Percentiles rank a stretch among this genome's conserved stretches.
Evolutionary conservation across 768 basidiomycete genomes (phyloP).

Genomic region (Mycena vulgaris): DNA sequence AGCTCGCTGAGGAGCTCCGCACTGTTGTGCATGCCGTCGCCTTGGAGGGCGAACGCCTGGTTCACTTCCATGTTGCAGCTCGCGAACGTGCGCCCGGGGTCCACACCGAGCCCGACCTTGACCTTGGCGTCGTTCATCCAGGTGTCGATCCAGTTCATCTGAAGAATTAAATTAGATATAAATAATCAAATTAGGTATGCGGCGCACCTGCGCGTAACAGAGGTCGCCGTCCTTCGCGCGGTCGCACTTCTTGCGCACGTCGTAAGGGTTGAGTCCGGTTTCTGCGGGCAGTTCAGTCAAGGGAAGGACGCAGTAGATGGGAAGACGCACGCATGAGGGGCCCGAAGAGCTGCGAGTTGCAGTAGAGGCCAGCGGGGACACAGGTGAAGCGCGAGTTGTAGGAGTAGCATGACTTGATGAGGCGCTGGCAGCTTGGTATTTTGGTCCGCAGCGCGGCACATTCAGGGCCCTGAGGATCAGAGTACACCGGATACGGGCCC

Average conservation of each 20-base stretch:
- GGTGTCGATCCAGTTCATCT: constrained; percentile 90
- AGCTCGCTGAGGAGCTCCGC: constrained; percentile 85
- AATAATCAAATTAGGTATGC: too few relatives aligned
- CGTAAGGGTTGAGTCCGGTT: constrained; percentile 90
- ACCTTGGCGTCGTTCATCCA: constrained; percentile 87
- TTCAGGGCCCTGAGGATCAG: constrained; percentile 76
- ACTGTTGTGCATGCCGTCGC: constrained; percentile 90
- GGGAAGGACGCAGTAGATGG: not conserved
- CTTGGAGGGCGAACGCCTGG: constrained; percentile 83
- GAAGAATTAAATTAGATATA: too few relatives aligned
- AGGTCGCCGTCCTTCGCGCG: constrained; percentile 76
- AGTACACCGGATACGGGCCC: constrained; percentile 86
- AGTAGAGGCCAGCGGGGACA: constrained; percentile 84
- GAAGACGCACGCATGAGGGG: constrained; percentile 76
- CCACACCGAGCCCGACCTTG: constrained; percentile 86
- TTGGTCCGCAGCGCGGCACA: constrained; percentile 76
- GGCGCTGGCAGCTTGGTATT: constrained; percentile 80
- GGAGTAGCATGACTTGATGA: constrained; percentile 81
- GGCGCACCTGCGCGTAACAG: constrained; percentile 46
- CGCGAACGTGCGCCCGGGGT: constrained; percentile 70
- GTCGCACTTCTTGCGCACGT: constrained; percentile 86
- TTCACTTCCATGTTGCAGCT: constrained; percentile 89
- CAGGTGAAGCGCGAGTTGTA: constrained; percentile 75
- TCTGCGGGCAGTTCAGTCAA: constrained; percentile 53
- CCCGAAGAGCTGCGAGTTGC: constrained; percentile 79